These are phyloP conservation scores for Hordeum marinum DNA, from an alignment of 176 grass and related monocot species.

Conservation along the genomic window DNA sequence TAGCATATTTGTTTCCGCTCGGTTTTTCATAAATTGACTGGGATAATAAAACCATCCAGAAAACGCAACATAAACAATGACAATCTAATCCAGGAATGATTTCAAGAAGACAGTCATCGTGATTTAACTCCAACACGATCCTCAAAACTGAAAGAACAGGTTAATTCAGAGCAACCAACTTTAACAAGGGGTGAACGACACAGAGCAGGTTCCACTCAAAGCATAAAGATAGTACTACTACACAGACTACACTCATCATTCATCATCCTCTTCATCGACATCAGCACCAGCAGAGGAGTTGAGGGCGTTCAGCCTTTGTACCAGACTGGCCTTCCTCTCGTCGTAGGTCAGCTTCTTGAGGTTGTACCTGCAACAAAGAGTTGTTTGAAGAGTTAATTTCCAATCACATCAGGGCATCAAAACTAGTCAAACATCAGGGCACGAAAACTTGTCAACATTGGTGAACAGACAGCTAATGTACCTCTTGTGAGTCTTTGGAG, in stretches of 20 bases:
- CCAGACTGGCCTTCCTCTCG: constrained; percentile 71
- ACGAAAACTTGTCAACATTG: background rate
- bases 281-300: constrained; percentile 41
- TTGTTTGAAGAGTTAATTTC: background rate
- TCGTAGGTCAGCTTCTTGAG: constrained; percentile 84
- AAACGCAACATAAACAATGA: background rate
- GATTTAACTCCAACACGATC: constrained; percentile 1
- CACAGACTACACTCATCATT: constrained; percentile 31
- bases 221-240: background rate
- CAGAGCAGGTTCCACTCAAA: background rate
- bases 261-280: constrained; percentile 45
- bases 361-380: constrained; percentile 47
- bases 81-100: background rate
- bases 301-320: constrained; percentile 60
- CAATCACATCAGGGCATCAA: background rate
- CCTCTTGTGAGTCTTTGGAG: constrained; percentile 77
- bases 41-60: too few relatives aligned
- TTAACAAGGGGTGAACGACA: constrained; percentile 8
- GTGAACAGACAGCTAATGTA: background rate
- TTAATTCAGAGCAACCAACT: constrained; percentile 3
- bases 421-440: too few relatives aligned
- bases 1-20: too few relatives aligned
- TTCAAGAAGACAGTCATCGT: background rate
- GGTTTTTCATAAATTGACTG: too few relatives aligned
- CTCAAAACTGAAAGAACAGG: constrained; percentile 26